Conservation (phyloP, 257 asterid species). For the Nicotiana otophora region DNA sequence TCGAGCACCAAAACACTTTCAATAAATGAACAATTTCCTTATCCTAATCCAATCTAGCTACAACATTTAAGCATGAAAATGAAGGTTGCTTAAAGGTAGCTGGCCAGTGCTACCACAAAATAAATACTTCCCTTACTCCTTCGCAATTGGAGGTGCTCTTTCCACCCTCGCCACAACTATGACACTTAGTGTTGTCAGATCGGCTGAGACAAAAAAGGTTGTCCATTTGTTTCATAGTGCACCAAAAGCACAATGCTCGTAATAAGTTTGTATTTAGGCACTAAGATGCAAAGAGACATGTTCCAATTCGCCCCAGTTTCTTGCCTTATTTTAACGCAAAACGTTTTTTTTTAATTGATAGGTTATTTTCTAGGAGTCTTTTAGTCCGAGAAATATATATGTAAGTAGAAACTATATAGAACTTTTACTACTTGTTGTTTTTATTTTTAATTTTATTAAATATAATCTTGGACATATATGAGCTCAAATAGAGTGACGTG, state of each 20-base stretch:
- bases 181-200: neutral
- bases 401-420: no score
- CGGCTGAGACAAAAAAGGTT: neutral
- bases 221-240: neutral
- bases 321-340: no score
- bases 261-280: no score
- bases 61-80: neutral
- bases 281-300: no score
- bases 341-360: no score
- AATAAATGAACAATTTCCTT: neutral
- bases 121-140: neutral
- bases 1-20: neutral
- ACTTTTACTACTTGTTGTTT: no score
- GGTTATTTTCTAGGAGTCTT: no score
- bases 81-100: neutral
- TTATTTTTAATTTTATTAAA: no score
- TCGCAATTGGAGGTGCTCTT: neutral
- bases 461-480: no score
- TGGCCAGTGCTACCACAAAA: neutral
- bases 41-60: neutral
- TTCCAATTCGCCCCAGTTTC: no score
- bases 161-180: slow-evolving; percentile 1
- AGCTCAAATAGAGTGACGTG: no score
- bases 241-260: neutral
- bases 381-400: no score